phyloP scores from a whole-genome alignment of 179 eudicot species.

The Amaranthus tricolor region DNA sequence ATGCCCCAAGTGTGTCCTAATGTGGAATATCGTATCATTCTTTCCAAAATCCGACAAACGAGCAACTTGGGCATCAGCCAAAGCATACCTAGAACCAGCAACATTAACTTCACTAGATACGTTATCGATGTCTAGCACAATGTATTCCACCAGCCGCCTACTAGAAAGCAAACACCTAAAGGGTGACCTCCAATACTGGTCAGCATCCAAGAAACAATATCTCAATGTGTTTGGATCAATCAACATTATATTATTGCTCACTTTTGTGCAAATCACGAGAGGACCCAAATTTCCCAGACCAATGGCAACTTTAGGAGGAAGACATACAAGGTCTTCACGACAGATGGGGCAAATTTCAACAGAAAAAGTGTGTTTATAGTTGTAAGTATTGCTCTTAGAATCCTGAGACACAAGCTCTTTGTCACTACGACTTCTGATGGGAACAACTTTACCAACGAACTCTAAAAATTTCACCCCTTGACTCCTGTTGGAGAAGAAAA shows the following conservation, averaged over 20 bases:
- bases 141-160: conserved; percentile 61
- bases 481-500: conserved; percentile 52
- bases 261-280: conserved; percentile 57
- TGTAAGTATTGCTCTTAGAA: conserved; percentile 46
- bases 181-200: conserved; percentile 57
- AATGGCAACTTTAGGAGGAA: conserved; percentile 45
- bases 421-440: conserved; percentile 43
- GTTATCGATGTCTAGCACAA: conserved; percentile 49
- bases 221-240: conserved; percentile 57
- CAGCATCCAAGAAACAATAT: conserved; percentile 50
- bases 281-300: conserved; percentile 58
- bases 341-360: conserved; percentile 59
- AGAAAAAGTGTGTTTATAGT: conserved; percentile 45
- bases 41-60: conserved; percentile 60
- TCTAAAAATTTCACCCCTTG: conserved; percentile 52
- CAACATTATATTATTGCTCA: conserved; percentile 43
- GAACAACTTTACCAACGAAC: conserved; percentile 50
- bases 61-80: conserved; percentile 65
- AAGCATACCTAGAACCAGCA: conserved; percentile 52
- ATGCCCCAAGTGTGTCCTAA: conserved; percentile 65
- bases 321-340: conserved; percentile 60
- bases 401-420: conserved; percentile 59
- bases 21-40: conserved; percentile 46
- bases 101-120: conserved; percentile 37
- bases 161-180: conserved; percentile 46